Conservation (phyloP, 129 eudicot species). For the Sambucus nigra region DNA sequence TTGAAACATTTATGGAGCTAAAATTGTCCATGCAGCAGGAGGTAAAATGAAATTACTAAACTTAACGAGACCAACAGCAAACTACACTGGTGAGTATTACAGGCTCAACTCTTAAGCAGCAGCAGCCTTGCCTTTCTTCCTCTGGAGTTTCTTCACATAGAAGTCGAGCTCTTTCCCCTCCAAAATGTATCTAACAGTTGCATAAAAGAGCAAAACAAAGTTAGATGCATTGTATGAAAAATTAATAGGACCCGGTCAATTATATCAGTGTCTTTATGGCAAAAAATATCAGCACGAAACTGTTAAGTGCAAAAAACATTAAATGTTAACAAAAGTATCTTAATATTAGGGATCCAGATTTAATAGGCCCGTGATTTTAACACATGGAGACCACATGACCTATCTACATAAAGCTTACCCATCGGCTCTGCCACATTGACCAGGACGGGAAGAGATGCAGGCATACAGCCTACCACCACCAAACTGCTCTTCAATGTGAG, state of each 20-base stretch:
- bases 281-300: too few relatives aligned
- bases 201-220: not conserved
- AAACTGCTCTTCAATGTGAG: constrained; percentile 33
- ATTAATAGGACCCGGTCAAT: not conserved
- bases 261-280: too few relatives aligned
- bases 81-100: too few relatives aligned
- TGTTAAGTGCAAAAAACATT: too few relatives aligned
- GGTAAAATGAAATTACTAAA: too few relatives aligned
- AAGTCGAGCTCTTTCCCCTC: constrained; percentile 30
- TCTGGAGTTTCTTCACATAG: constrained; percentile 20
- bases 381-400: too few relatives aligned
- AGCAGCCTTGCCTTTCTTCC: constrained; percentile 11
- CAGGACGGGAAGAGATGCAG: constrained; percentile 36
- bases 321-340: too few relatives aligned
- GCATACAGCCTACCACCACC: constrained; percentile 27
- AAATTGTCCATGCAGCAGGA: too few relatives aligned
- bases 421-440: constrained; percentile 39
- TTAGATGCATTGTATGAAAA: not conserved
- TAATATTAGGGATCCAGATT: too few relatives aligned
- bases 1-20: too few relatives aligned
- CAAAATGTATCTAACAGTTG: constrained; percentile 15
- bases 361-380: too few relatives aligned
- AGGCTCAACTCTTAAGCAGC: constrained; percentile 1
- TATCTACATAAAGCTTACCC: constrained; percentile 27
- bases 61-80: too few relatives aligned